These are phyloP conservation scores for Ophiostoma himal-ulmi DNA, from an alignment of 2,329 filamentous ascomycete genomes.

Conservation along the genomic window DNA sequence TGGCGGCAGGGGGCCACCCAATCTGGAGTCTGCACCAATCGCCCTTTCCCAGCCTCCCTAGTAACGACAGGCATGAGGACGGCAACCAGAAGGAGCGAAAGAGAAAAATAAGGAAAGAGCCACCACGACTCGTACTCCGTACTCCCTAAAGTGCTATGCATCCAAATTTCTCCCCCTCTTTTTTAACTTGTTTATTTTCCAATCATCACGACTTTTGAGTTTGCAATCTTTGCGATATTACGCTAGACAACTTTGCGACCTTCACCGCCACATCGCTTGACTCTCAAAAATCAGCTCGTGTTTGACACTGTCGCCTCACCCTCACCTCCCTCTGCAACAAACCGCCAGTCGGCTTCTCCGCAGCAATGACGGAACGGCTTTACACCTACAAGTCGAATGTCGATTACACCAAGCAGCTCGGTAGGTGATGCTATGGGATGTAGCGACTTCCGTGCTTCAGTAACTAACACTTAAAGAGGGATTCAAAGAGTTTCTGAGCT, in stretches of 20 bases:
- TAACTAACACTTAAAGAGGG: conserved; percentile 46
- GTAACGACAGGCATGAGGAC: conserved; percentile 2
- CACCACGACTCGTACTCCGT: conserved; percentile 1
- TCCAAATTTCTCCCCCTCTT: conserved; percentile 15
- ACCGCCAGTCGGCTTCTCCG: conserved; percentile 16
- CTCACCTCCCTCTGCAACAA: conserved; percentile 6
- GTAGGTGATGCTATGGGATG: conserved; percentile 43
- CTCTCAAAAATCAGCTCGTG: neutral
- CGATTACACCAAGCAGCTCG: conserved; percentile 81
- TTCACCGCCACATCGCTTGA: conserved; percentile 11
- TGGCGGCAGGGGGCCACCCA: conserved; percentile 16
- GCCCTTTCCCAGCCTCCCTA: conserved; percentile 25
- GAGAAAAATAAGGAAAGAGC: conserved; percentile 15
- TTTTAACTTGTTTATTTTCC: conserved; percentile 12
- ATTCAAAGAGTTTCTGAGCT: conserved; percentile 80
- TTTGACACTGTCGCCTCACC: conserved; percentile 9
- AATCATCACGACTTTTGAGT: conserved; percentile 18
- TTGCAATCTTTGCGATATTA: neutral
- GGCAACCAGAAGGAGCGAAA: conserved; percentile 10
- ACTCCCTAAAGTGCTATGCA: conserved; percentile 15
- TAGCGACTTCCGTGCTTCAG: neutral
- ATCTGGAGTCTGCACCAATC: conserved; percentile 12
- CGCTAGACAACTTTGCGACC: neutral
- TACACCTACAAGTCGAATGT: conserved; percentile 71
- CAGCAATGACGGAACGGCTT: conserved; percentile 64